A percentile compares a stretch with the other conserved stretches of the same genome.
Conservation (phyloP, 2,329 filamentous ascomycete genomes). For the Penicillium sp. region DNA sequence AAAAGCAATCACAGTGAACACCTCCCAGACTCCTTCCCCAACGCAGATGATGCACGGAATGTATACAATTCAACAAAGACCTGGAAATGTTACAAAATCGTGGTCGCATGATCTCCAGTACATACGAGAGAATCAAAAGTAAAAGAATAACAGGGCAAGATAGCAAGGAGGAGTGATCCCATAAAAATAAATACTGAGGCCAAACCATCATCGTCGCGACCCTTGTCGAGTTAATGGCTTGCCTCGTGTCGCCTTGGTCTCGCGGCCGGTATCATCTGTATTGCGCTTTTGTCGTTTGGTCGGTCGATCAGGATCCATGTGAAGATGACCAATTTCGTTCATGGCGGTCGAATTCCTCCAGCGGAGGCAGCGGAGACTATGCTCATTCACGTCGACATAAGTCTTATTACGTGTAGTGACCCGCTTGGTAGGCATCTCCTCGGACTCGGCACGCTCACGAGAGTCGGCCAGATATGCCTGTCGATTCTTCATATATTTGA, state of each 20-base stretch:
- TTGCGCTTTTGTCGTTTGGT: slow-evolving; percentile 54
- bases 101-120: slow-evolving; percentile 3
- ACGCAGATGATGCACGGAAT: slow-evolving; percentile 22
- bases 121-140: slow-evolving; percentile 1
- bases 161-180: too few relatives aligned
- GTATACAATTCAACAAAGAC: slow-evolving; percentile 17
- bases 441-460: slow-evolving; percentile 54
- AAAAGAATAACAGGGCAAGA: too few relatives aligned
- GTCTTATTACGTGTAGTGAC: slow-evolving; percentile 68
- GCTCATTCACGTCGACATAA: slow-evolving; percentile 58
- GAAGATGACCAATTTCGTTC: slow-evolving; percentile 62
- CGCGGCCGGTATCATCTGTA: slow-evolving; percentile 44
- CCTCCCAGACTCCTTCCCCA: slow-evolving; percentile 11
- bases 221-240: slow-evolving; percentile 58
- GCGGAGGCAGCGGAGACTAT: slow-evolving; percentile 59
- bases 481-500: slow-evolving; percentile 78
- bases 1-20: background rate
- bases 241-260: slow-evolving; percentile 49
- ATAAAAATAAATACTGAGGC: slow-evolving; percentile 5
- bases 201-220: slow-evolving; percentile 35
- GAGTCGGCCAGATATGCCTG: slow-evolving; percentile 68
- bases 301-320: slow-evolving; percentile 61
- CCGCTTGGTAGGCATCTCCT: slow-evolving; percentile 53
- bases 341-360: slow-evolving; percentile 70
- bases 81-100: slow-evolving; percentile 4